phyloP scores from a whole-genome alignment of 352 stramenopile genomes.

The Phytophthora sojae region DNA sequence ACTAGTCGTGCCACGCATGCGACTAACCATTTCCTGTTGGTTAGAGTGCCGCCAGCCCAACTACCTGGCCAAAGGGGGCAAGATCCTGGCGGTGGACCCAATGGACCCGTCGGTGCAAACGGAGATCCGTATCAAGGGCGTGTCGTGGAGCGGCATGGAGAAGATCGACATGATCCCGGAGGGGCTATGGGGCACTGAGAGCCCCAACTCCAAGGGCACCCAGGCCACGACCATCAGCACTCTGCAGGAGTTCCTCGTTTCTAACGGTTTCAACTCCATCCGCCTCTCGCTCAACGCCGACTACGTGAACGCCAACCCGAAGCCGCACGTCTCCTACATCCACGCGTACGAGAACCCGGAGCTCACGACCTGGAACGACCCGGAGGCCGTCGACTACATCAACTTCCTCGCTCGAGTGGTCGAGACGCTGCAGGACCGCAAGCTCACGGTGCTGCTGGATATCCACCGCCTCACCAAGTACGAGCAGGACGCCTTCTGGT shows the following conservation, averaged over 20 bases:
- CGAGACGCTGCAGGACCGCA: conserved; percentile 57
- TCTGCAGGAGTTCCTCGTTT: conserved; percentile 56
- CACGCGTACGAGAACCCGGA: conserved; percentile 72
- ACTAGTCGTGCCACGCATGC: neutral
- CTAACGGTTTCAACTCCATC: conserved; percentile 75
- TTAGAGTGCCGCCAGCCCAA: conserved; percentile 70
- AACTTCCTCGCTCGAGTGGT: conserved; percentile 66
- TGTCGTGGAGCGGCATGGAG: conserved; percentile 75
- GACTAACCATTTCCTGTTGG: conserved; percentile 2
- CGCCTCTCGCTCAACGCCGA: conserved; percentile 64
- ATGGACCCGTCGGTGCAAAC: conserved; percentile 44
- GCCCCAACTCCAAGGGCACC: conserved; percentile 43
- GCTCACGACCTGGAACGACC: conserved; percentile 55
- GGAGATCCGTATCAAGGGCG: conserved; percentile 69
- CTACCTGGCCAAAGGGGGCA: conserved; percentile 61
- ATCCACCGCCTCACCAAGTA: conserved; percentile 65
- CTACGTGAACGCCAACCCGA: conserved; percentile 48
- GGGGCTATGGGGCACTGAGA: conserved; percentile 52
- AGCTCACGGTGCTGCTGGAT: conserved; percentile 66
- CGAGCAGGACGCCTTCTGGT: conserved; percentile 68
- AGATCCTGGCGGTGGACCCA: conserved; percentile 66
- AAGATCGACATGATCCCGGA: conserved; percentile 75
- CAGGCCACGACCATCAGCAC: conserved; percentile 59
- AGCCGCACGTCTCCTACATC: conserved; percentile 63
- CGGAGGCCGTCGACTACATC: conserved; percentile 58